These are phyloP conservation scores for Casuarina glauca DNA, from an alignment of 306 rosid genomes.

Conservation along the genomic window DNA sequence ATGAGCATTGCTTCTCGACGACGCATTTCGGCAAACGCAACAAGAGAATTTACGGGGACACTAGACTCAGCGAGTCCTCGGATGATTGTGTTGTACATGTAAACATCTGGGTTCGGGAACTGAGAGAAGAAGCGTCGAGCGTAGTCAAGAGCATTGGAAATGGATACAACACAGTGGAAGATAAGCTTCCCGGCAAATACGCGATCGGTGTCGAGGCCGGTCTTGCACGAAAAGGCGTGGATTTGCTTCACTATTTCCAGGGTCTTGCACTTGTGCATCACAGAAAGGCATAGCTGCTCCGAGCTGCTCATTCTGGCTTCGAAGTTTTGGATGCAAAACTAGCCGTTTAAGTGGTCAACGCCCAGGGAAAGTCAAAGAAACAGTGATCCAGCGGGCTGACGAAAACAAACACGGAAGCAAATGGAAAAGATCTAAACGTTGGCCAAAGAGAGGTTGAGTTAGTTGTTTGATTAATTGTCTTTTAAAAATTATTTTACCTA, in stretches of 20 bases:
- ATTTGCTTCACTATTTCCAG: slow-evolving; percentile 54
- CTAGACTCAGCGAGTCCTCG: slow-evolving; percentile 63
- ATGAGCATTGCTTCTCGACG: slow-evolving; percentile 17
- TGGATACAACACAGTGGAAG: slow-evolving; percentile 61
- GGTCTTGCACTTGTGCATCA: slow-evolving; percentile 51
- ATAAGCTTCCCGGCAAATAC: slow-evolving; percentile 66
- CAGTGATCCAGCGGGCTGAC: too few relatives aligned
- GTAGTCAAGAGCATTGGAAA: slow-evolving; percentile 58
- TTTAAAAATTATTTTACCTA: too few relatives aligned
- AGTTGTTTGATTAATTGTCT: too few relatives aligned
- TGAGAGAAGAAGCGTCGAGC: slow-evolving; percentile 58
- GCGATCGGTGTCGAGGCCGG: slow-evolving; percentile 52
- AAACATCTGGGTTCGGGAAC: slow-evolving; percentile 65
- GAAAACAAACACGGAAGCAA: too few relatives aligned
- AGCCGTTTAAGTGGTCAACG: neutral
- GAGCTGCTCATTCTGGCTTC: slow-evolving; percentile 31
- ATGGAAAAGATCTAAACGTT: too few relatives aligned
- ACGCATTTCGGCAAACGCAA: slow-evolving; percentile 56
- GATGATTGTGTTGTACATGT: slow-evolving; percentile 83
- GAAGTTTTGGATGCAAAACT: neutral
- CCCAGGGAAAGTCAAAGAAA: too few relatives aligned
- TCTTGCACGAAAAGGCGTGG: slow-evolving; percentile 45
- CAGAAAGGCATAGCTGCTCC: slow-evolving; percentile 38
- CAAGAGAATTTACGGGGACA: slow-evolving; percentile 45
- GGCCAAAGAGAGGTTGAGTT: too few relatives aligned